Percentiles rank a stretch among this genome's conserved stretches.
Evolutionary conservation across 75 land plant species (phyloP).

Genomic region (Gnetum montanum): DNA sequence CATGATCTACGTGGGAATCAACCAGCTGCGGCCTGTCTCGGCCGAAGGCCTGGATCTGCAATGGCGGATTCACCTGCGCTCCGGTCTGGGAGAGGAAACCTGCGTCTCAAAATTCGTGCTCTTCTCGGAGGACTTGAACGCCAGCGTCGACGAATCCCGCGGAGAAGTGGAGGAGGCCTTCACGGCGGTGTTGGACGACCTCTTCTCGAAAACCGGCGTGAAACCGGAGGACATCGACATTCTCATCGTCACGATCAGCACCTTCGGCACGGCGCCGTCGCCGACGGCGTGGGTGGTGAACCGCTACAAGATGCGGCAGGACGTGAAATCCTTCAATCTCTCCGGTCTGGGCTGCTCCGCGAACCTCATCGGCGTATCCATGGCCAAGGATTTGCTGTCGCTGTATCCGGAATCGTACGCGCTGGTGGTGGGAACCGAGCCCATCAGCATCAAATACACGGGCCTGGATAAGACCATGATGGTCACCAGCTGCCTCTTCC

Average conservation of each 20-base stretch:
- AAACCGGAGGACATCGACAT: slow-evolving; percentile 33
- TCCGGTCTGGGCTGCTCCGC: slow-evolving; percentile 76
- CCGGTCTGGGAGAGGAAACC: no score
- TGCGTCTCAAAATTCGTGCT: no score
- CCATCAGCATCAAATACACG: slow-evolving; percentile 44
- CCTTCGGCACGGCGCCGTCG: slow-evolving; percentile 39
- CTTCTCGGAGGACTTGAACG: no score
- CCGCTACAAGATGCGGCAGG: slow-evolving; percentile 39
- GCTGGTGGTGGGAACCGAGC: slow-evolving; percentile 50
- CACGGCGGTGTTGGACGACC: slow-evolving; percentile 26
- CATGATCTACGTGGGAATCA: no score
- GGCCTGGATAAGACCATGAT: slow-evolving; percentile 62
- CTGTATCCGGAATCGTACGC: slow-evolving; percentile 36
- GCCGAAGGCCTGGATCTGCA: no score
- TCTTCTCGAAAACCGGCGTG: slow-evolving; percentile 19
- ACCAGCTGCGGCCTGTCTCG: no score
- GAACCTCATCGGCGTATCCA: slow-evolving; percentile 37
- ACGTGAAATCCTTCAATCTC: slow-evolving; percentile 44
- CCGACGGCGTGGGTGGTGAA: slow-evolving; percentile 30
- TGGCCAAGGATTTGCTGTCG: slow-evolving; percentile 38
- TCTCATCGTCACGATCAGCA: slow-evolving; percentile 46
- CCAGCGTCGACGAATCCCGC: slow-evolving; percentile 8
- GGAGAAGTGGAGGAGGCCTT: slow-evolving; percentile 39
- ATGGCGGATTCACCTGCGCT: no score
- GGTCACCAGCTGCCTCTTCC: slow-evolving; percentile 57